Conservation (phyloP, 306 rosid genomes). For the Dryas drummondii region DNA sequence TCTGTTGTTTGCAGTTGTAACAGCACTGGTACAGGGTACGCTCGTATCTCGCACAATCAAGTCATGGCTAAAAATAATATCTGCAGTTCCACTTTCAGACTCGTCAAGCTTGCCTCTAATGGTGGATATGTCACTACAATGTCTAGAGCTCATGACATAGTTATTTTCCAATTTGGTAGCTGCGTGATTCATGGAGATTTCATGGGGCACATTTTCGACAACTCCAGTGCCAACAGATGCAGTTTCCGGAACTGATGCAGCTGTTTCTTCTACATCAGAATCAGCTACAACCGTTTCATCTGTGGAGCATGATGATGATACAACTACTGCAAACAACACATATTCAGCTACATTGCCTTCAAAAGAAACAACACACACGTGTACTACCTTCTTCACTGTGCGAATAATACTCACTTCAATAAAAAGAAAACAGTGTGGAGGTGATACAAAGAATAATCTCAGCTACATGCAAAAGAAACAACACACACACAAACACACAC, state of each 20-base stretch:
- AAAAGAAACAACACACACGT: neutral
- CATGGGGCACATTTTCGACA: constrained; percentile 22
- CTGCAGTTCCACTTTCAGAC: constrained; percentile 46
- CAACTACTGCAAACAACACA: constrained; percentile 56
- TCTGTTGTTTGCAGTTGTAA: constrained; percentile 40
- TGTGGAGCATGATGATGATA: constrained; percentile 86
- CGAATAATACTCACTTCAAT: neutral
- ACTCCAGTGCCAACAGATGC: constrained; percentile 29
- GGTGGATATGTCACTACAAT: constrained; percentile 29
- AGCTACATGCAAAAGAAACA: neutral
- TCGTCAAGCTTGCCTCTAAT: constrained; percentile 49
- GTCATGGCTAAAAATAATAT: constrained; percentile 52
- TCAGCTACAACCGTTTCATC: constrained; percentile 89
- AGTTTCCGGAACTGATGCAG: constrained; percentile 43
- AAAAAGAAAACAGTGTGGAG: neutral
- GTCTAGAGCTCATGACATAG: constrained; percentile 32
- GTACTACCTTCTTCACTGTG: neutral
- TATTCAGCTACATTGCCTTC: constrained; percentile 20
- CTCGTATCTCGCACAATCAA: constrained; percentile 59
- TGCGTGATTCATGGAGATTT: constrained; percentile 26
- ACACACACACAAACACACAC: neutral
- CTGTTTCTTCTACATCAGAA: constrained; percentile 81
- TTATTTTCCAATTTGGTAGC: constrained; percentile 12
- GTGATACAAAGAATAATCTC: no score
- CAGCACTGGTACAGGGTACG: constrained; percentile 9